phyloP scores from a whole-genome alignment of 805 yeast genomes.

The Alloascoidea africana region DNA sequence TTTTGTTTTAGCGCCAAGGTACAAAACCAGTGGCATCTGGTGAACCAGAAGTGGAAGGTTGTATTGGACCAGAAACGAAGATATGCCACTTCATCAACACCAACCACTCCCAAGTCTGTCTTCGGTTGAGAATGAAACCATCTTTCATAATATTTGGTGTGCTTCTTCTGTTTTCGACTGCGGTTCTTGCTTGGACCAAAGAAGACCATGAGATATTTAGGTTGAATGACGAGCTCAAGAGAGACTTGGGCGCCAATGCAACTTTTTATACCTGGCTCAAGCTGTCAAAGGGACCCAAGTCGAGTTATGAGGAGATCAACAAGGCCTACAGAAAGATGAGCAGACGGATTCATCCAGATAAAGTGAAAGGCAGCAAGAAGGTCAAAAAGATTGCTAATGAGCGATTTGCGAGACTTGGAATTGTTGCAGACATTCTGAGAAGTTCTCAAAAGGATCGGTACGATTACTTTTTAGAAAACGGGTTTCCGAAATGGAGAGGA shows the following conservation, averaged over 20 bases:
- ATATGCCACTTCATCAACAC: too few species aligned
- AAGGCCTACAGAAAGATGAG: constrained; percentile 50
- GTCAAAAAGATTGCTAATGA: constrained; percentile 38
- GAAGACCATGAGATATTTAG: constrained; percentile 74
- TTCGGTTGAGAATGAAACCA: constrained; percentile 1
- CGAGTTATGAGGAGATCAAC: constrained; percentile 16
- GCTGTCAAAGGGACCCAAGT: constrained; percentile 27
- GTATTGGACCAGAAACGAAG: too few species aligned
- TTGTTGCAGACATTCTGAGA: constrained; percentile 61
- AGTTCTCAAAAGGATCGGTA: constrained; percentile 48
- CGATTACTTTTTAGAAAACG: constrained; percentile 69
- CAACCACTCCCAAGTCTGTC: too few species aligned
- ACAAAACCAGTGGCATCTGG: too few species aligned
- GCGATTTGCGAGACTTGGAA: constrained; percentile 63
- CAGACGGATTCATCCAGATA: constrained; percentile 76
- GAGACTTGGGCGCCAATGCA: constrained; percentile 44
- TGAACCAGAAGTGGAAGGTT: too few species aligned
- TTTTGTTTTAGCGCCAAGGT: too few species aligned
- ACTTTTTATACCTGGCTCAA: constrained; percentile 60
- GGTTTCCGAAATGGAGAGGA: constrained; percentile 76
- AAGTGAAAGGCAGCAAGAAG: constrained; percentile 24
- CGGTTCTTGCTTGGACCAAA: constrained; percentile 39
- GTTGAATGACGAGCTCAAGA: constrained; percentile 44
- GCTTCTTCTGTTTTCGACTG: neutral
- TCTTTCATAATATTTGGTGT: too few species aligned